These are phyloP conservation scores for Sphaerostilbella broomeana DNA, from an alignment of 2,329 filamentous ascomycete genomes.

Conservation along the genomic window DNA sequence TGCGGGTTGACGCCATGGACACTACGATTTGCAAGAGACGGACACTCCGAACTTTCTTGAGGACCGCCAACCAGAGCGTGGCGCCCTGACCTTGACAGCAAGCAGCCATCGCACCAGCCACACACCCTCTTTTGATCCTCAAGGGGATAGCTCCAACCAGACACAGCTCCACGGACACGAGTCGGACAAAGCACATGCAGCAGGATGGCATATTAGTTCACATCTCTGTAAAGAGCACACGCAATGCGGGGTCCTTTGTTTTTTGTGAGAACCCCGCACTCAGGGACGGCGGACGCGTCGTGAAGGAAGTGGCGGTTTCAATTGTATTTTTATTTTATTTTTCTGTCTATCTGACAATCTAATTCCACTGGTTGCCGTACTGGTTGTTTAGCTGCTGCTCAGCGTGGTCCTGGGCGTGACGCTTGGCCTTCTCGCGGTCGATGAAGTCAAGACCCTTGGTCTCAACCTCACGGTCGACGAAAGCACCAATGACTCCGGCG, in stretches of 20 bases:
- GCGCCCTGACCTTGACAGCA: no score
- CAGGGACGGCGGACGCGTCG: not conserved
- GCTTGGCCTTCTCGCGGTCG: slow-evolving; percentile 25
- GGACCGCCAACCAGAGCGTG: no score
- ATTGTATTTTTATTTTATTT: slow-evolving; percentile 7
- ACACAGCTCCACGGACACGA: no score
- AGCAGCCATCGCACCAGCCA: no score
- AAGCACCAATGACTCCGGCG: slow-evolving; percentile 23
- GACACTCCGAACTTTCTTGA: no score
- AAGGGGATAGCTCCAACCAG: no score
- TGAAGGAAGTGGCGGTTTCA: slow-evolving; percentile 1
- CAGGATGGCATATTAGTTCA: slow-evolving; percentile 3
- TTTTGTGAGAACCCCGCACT: slow-evolving; percentile 3
- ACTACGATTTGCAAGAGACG: no score
- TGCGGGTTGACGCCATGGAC: no score
- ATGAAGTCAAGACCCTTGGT: slow-evolving; percentile 24
- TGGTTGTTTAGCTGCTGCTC: slow-evolving; percentile 20
- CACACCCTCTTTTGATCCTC: no score
- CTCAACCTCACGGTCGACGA: slow-evolving; percentile 28
- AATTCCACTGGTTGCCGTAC: slow-evolving; percentile 9
- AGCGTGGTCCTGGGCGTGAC: slow-evolving; percentile 21
- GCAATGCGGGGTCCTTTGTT: no score
- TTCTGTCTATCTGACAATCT: slow-evolving; percentile 9
- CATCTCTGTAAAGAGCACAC: no score
- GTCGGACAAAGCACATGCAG: slow-evolving; percentile 9